Evolutionary conservation across 2,329 filamentous ascomycete species (phyloP).

Genomic region (Dothiorella sarmentorum): DNA sequence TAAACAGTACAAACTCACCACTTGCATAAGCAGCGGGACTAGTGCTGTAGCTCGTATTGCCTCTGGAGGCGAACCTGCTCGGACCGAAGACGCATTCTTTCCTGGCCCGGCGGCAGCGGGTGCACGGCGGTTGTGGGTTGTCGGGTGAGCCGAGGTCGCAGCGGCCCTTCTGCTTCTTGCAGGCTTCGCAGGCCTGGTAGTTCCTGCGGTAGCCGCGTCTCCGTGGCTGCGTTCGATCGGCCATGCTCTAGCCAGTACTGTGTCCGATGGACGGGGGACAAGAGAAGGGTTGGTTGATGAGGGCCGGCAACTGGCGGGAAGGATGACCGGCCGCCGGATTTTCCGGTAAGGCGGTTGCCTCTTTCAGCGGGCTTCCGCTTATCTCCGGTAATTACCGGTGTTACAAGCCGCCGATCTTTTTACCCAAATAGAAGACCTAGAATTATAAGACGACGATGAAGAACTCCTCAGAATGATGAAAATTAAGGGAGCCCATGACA

Average conservation of each 20-base stretch:
- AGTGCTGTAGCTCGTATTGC: background rate
- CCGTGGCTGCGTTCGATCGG: slow-evolving; percentile 6
- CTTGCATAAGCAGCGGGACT: background rate
- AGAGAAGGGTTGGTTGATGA: background rate
- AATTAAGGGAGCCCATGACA: too few species aligned
- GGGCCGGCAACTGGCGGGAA: slow-evolving; percentile 13
- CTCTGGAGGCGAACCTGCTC: slow-evolving; percentile 6
- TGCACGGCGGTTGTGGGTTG: slow-evolving; percentile 12
- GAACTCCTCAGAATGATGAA: too few species aligned
- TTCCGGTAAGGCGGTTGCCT: background rate
- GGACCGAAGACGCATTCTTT: slow-evolving; percentile 16
- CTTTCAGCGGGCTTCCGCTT: slow-evolving; percentile 1
- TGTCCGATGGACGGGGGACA: background rate
- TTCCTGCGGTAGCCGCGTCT: slow-evolving; percentile 8
- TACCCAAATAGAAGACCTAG: too few species aligned
- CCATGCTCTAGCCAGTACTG: background rate
- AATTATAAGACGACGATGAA: too few species aligned
- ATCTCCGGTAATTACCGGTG: background rate
- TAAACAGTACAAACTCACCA: background rate
- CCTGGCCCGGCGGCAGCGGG: slow-evolving; percentile 8
- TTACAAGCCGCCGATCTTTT: too few species aligned
- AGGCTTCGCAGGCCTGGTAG: slow-evolving; percentile 15
- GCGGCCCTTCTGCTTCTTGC: slow-evolving; percentile 17
- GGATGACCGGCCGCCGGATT: background rate
- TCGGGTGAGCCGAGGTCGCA: slow-evolving; percentile 15